A percentile compares a stretch with the other conserved stretches of the same genome.
phyloP scores from a whole-genome alignment of 2,329 filamentous ascomycete genomes.

The Dactylella cylindrospora region DNA sequence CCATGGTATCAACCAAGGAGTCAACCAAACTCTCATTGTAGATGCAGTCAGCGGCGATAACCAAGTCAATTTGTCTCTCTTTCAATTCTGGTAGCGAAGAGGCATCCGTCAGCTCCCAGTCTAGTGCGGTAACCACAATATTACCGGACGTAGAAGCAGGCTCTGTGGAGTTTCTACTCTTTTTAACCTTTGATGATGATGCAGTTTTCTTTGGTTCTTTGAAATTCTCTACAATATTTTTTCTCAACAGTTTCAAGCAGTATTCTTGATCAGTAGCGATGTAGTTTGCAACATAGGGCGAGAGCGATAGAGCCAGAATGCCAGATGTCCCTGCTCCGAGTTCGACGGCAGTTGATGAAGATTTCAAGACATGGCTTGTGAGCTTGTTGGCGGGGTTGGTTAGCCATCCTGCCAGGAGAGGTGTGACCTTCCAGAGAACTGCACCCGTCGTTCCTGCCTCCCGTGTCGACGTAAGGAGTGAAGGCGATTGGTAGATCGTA shows the following conservation, averaged over 20 bases:
- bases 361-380: constrained; percentile 60
- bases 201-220: background rate
- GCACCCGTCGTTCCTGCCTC: constrained; percentile 69
- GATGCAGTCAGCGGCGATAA: constrained; percentile 89
- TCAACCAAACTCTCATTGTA: constrained; percentile 86
- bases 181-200: constrained; percentile 10
- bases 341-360: constrained; percentile 68
- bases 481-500: constrained; percentile 78
- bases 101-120: constrained; percentile 76
- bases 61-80: constrained; percentile 63
- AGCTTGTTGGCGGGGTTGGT: constrained; percentile 65
- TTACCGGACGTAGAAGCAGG: constrained; percentile 49
- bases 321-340: constrained; percentile 86
- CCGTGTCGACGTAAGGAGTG: constrained; percentile 74
- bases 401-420: constrained; percentile 79
- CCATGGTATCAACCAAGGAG: constrained; percentile 79
- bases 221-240: constrained; percentile 70
- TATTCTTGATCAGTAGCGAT: constrained; percentile 87
- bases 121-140: constrained; percentile 65
- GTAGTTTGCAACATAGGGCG: constrained; percentile 64
- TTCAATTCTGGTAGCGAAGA: constrained; percentile 49
- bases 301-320: constrained; percentile 69
- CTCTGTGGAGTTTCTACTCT: constrained; percentile 32
- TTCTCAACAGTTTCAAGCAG: constrained; percentile 71
- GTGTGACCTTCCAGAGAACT: constrained; percentile 92